Percentiles rank a stretch among this genome's conserved stretches.
These are phyloP conservation scores for Gloeopeniophorella convolvens DNA, from an alignment of 768 basidiomycete genomes.

Conservation along the genomic window DNA sequence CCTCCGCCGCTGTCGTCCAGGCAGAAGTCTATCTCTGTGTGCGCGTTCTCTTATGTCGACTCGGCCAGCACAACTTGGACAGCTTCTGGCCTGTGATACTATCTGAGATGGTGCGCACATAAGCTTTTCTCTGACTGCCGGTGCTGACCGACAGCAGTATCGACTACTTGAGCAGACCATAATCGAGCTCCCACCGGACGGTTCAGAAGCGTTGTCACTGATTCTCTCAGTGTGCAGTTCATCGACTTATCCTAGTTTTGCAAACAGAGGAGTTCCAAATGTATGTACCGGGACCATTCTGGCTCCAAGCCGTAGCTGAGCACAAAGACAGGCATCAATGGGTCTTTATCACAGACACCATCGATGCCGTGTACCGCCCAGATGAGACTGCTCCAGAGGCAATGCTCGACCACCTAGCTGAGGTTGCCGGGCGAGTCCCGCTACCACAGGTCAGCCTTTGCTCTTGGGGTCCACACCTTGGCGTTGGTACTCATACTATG, in stretches of 20 bases:
- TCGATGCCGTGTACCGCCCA: constrained; percentile 87
- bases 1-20: constrained; percentile 76
- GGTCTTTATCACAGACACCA: constrained; percentile 97
- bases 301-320: background rate
- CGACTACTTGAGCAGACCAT: constrained; percentile 85
- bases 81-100: constrained; percentile 97
- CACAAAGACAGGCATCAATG: constrained; percentile 71
- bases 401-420: constrained; percentile 86
- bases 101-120: constrained; percentile 70
- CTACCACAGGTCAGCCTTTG: constrained; percentile 27
- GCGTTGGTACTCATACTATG: background rate
- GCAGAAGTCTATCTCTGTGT: constrained; percentile 94
- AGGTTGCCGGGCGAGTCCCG: constrained; percentile 69
- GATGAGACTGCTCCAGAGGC: constrained; percentile 80
- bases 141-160: constrained; percentile 42
- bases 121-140: background rate
- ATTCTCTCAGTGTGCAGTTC: constrained; percentile 86
- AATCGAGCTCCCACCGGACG: constrained; percentile 63
- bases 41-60: constrained; percentile 81
- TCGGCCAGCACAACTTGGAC: constrained; percentile 85
- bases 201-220: constrained; percentile 77
- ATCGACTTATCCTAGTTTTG: constrained; percentile 86
- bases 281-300: constrained; percentile 35
- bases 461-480: background rate
- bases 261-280: constrained; percentile 99